These are phyloP conservation scores for Penicillium sclerotiorum DNA, from an alignment of 2,329 filamentous ascomycete genomes.

Conservation along the genomic window DNA sequence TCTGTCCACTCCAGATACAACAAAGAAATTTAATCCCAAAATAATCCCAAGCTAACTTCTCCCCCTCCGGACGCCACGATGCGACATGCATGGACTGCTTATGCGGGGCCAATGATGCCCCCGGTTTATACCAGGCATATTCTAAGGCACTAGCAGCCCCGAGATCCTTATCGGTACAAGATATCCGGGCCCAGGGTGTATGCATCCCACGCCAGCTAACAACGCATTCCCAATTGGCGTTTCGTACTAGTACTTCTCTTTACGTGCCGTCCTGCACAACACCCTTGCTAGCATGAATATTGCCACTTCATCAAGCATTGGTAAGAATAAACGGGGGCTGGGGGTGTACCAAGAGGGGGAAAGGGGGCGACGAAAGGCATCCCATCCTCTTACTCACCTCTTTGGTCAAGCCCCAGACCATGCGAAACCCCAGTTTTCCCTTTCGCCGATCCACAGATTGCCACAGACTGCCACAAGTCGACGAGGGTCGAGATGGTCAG, in stretches of 20 bases:
- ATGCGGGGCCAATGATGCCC: conserved; percentile 15
- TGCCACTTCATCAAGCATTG: not conserved
- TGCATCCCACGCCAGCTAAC: not conserved
- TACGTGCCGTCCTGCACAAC: conserved; percentile 6
- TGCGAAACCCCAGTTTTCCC: conserved; percentile 13
- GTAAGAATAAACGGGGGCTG: not conserved
- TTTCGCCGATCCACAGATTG: conserved; percentile 19
- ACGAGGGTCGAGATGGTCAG: conserved; percentile 12
- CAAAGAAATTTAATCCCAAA: not conserved
- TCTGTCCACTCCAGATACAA: conserved; percentile 1
- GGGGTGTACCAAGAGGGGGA: no score
- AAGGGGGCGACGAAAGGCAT: no score
- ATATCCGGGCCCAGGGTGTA: not conserved
- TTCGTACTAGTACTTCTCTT: not conserved
- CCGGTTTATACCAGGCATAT: conserved; percentile 16
- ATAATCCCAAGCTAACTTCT: conserved; percentile 13
- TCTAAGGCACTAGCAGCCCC: not conserved
- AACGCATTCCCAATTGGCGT: not conserved
- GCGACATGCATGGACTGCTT: conserved; percentile 11
- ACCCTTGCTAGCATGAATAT: conserved; percentile 3
- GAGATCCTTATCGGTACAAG: conserved; percentile 15
- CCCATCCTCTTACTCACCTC: no score
- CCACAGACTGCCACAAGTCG: conserved; percentile 9
- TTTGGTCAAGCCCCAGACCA: not conserved
- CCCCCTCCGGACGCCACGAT: conserved; percentile 6